These are phyloP conservation scores for Pyricularia sp. DNA, from an alignment of 2,329 filamentous ascomycete species.

Conservation along the genomic window DNA sequence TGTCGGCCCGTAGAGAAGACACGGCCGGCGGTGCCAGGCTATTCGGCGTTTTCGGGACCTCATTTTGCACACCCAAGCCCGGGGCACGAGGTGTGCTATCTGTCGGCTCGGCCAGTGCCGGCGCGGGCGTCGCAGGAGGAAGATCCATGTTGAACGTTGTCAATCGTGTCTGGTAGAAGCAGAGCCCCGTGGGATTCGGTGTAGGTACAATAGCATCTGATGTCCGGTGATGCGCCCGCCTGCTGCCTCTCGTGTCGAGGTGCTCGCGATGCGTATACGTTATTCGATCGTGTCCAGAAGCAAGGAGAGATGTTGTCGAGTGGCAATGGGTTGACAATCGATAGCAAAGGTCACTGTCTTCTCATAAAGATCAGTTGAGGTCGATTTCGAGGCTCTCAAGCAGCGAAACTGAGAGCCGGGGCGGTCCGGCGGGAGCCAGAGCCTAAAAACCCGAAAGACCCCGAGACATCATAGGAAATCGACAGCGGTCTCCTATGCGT, in stretches of 20 bases:
- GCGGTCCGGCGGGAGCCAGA: constrained; percentile 27
- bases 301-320: not conserved
- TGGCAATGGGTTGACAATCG: not conserved
- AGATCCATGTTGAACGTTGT: constrained; percentile 18
- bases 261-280: not conserved
- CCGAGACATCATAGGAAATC: constrained; percentile 25
- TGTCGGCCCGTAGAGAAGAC: constrained; percentile 39
- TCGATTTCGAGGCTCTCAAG: not conserved
- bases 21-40: constrained; percentile 45
- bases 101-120: not conserved
- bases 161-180: constrained; percentile 28
- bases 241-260: not conserved
- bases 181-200: not conserved
- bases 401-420: constrained; percentile 4
- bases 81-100: not conserved
- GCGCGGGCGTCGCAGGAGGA: constrained; percentile 36
- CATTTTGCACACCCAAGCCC: not conserved
- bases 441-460: constrained; percentile 24
- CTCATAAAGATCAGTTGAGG: not conserved
- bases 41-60: constrained; percentile 13
- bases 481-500: constrained; percentile 4
- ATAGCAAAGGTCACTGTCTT: not conserved
- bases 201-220: constrained; percentile 35
- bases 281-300: not conserved
- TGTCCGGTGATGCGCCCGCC: constrained; percentile 46